Conservation (phyloP, 1,139 yeast genomes). For the Yarrowia galli region DNA sequence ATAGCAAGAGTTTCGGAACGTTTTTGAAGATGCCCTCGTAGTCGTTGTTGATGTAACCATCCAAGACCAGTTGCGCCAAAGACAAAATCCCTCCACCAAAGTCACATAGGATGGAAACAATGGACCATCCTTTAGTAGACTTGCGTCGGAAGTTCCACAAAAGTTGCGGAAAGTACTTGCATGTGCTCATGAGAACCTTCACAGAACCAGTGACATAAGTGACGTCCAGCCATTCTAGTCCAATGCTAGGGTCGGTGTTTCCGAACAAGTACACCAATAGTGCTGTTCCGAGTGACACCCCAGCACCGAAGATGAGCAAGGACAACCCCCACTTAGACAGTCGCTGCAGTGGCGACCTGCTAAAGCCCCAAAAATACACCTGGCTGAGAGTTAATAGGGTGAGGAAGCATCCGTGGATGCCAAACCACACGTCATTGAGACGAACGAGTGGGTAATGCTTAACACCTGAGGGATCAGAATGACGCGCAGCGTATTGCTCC, state of each 20-base stretch:
- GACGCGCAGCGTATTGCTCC: conserved; percentile 52
- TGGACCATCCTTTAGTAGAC: conserved; percentile 66
- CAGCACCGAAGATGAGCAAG: conserved; percentile 42
- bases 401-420: conserved; percentile 54
- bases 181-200: conserved; percentile 62
- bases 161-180: conserved; percentile 70
- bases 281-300: conserved; percentile 40
- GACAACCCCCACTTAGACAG: conserved; percentile 45
- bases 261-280: conserved; percentile 32
- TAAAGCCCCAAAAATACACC: conserved; percentile 51
- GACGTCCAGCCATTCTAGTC: conserved; percentile 44
- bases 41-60: conserved; percentile 49
- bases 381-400: conserved; percentile 52
- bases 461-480: conserved; percentile 44
- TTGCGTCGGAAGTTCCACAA: conserved; percentile 60
- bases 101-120: conserved; percentile 60
- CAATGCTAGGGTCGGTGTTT: conserved; percentile 15
- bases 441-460: conserved; percentile 54
- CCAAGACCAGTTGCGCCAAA: conserved; percentile 58
- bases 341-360: conserved; percentile 47
- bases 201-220: conserved; percentile 58
- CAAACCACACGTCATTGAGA: conserved; percentile 56
- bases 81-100: conserved; percentile 62
- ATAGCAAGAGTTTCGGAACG: conserved; percentile 50
- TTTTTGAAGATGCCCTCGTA: conserved; percentile 49